Percentiles rank a stretch among this genome's conserved stretches.
These are phyloP conservation scores for Inga laurina DNA, from an alignment of 306 rosid genomes.

Conservation along the genomic window DNA sequence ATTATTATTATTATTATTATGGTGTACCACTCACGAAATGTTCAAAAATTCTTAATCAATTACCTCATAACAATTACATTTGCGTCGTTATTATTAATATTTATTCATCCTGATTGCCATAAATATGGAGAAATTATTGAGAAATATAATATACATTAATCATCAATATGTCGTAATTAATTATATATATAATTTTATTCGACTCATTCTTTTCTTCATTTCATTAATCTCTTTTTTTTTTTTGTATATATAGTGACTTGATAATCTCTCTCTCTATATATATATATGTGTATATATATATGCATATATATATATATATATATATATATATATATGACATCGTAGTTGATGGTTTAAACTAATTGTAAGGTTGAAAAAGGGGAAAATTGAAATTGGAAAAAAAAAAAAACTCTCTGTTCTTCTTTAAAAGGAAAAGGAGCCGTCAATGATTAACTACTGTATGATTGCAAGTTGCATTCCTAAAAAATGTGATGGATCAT, in stretches of 20 bases:
- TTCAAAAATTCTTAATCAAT: not conserved
- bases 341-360: not conserved
- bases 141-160: not conserved
- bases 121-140: not conserved
- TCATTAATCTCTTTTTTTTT: not conserved
- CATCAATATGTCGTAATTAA: not conserved
- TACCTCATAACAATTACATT: not conserved
- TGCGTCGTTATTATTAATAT: not conserved
- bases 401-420: not conserved
- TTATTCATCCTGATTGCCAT: no score
- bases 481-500: slow-evolving; percentile 23
- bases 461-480: slow-evolving; percentile 7
- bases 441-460: not conserved
- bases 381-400: not conserved
- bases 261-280: not conserved
- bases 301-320: no score
- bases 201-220: not conserved
- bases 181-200: not conserved
- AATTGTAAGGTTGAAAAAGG: not conserved
- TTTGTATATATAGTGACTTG: not conserved
- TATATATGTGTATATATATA: no score
- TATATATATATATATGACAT: not conserved
- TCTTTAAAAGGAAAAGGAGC: not conserved
- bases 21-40: not conserved
- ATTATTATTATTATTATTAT: not conserved